A percentile compares a stretch with the other conserved stretches of the same genome.
phyloP scores from a whole-genome alignment of 768 basidiomycete species.

The Termitomyces sp. region DNA sequence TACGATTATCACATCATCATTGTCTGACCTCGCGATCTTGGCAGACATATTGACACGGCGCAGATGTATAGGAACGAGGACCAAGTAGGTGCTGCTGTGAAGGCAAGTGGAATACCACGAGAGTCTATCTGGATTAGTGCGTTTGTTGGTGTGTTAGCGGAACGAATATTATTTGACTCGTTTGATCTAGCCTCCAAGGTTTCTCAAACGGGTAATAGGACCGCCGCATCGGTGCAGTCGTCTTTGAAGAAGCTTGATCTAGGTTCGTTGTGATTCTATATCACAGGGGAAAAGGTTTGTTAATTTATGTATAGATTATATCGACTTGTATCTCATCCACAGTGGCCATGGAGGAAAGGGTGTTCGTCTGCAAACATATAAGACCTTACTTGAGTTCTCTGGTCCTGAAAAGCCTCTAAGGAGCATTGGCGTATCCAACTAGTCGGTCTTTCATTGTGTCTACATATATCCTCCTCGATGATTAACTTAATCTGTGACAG shows the following conservation, averaged over 20 bases:
- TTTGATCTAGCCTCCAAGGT: constrained; percentile 40
- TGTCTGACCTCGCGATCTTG: neutral
- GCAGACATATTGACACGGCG: constrained; percentile 69
- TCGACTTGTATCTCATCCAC: constrained; percentile 75
- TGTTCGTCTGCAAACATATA: constrained; percentile 61
- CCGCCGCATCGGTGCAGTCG: neutral
- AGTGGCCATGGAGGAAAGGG: constrained; percentile 58
- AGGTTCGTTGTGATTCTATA: constrained; percentile 30
- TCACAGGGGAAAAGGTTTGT: neutral
- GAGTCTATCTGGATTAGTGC: constrained; percentile 67
- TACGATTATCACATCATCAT: neutral
- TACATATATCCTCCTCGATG: neutral
- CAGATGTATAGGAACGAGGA: constrained; percentile 63
- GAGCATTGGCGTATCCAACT: constrained; percentile 77
- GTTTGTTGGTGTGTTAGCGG: neutral
- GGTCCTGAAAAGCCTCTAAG: constrained; percentile 53
- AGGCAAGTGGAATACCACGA: constrained; percentile 49
- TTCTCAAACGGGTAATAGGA: constrained; percentile 29
- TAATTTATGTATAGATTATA: constrained; percentile 20
- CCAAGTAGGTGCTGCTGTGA: constrained; percentile 53
- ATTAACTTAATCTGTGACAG: constrained; percentile 24
- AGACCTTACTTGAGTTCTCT: constrained; percentile 54
- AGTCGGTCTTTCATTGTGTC: constrained; percentile 37
- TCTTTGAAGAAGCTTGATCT: constrained; percentile 53
- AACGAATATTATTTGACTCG: neutral